Conservation (phyloP, 108 stramenopile species). For the Fragilaria radians region DNA sequence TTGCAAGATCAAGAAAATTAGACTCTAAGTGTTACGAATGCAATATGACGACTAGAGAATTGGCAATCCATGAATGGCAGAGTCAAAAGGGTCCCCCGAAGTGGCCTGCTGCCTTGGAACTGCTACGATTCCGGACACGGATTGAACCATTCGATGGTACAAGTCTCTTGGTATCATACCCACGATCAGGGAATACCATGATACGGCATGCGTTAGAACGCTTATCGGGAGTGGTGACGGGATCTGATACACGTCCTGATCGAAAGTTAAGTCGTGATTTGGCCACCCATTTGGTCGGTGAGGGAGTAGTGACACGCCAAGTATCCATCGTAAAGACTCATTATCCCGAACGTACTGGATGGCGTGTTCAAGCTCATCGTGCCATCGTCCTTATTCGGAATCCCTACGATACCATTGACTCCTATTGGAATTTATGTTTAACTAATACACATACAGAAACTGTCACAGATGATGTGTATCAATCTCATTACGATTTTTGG, state of each 20-base stretch:
- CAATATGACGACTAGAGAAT: constrained; percentile 28
- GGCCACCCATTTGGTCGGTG: constrained; percentile 72
- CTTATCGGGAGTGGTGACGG: constrained; percentile 76
- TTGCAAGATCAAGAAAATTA: constrained; percentile 4
- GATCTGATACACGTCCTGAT: constrained; percentile 88
- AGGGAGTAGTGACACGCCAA: constrained; percentile 53
- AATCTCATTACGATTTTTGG: constrained; percentile 52
- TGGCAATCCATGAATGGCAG: constrained; percentile 33
- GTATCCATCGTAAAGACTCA: constrained; percentile 75
- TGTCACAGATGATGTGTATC: constrained; percentile 63
- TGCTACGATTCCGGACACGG: constrained; percentile 21
- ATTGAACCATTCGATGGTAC: background rate
- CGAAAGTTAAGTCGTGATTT: constrained; percentile 68
- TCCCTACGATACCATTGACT: constrained; percentile 96
- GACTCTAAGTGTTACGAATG: constrained; percentile 14
- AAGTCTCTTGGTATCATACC: constrained; percentile 77
- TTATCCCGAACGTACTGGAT: constrained; percentile 90
- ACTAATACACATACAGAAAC: constrained; percentile 93
- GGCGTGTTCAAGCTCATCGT: constrained; percentile 27
- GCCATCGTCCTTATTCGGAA: constrained; percentile 85
- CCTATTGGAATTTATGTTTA: constrained; percentile 88
- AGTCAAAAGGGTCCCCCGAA: background rate
- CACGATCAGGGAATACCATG: constrained; percentile 85
- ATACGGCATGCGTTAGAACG: constrained; percentile 75
- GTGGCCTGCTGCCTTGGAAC: constrained; percentile 34